Percentiles rank a stretch among this genome's conserved stretches.
These are phyloP conservation scores for Cystobasidium tubakii DNA, from an alignment of 768 basidiomycete genomes.

Conservation along the genomic window DNA sequence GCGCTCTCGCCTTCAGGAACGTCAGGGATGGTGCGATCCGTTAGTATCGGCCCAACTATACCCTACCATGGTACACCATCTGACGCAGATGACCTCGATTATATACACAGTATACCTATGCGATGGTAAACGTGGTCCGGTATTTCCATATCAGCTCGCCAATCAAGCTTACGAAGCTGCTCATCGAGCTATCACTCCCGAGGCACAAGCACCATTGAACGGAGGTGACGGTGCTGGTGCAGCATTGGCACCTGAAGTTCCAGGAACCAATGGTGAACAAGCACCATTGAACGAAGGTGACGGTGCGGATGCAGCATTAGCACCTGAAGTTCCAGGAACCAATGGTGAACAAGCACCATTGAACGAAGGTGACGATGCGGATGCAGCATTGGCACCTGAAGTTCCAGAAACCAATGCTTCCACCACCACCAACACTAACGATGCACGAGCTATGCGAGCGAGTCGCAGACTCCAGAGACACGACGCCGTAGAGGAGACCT, in stretches of 20 bases:
- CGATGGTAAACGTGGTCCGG: conserved; percentile 2
- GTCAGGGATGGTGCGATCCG: conserved; percentile 31
- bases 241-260: no score
- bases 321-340: no score
- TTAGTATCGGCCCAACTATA: not conserved
- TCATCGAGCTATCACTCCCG: not conserved
- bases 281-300: no score
- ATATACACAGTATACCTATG: conserved; percentile 33
- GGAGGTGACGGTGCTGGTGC: not conserved
- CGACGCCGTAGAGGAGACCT: not conserved
- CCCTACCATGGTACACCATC: not conserved
- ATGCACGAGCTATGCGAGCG: not conserved
- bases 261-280: no score
- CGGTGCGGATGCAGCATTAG: not conserved
- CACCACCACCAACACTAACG: no score
- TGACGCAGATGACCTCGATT: not conserved
- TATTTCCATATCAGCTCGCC: conserved; percentile 28
- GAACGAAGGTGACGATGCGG: not conserved
- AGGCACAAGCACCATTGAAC: no score
- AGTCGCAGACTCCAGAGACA: not conserved
- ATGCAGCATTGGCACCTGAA: not conserved
- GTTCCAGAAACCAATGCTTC: no score
- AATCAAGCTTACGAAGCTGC: conserved; percentile 1
- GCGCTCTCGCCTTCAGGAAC: conserved; percentile 25
- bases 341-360: no score